Percentiles rank a stretch among this genome's conserved stretches.
These are phyloP conservation scores for Clitocybe nebularis DNA, from an alignment of 1,284 basidiomycete species.

Conservation along the genomic window DNA sequence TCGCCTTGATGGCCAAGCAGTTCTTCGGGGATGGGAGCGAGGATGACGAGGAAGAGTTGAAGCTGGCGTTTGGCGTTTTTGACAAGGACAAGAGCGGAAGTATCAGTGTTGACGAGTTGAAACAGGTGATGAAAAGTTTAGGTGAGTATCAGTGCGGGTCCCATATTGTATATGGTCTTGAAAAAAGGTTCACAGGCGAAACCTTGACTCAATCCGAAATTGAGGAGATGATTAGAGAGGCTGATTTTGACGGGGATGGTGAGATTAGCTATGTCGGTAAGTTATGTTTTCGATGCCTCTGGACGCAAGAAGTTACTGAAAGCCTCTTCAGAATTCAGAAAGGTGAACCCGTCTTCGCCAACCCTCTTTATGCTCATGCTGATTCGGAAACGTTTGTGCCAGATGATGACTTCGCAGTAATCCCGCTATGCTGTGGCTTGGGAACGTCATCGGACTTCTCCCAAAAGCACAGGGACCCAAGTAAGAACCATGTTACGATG, in stretches of 20 bases:
- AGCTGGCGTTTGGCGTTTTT: slow-evolving; percentile 70
- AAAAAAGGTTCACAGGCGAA: slow-evolving; percentile 58
- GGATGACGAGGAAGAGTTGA: slow-evolving; percentile 67
- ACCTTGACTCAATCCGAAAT: slow-evolving; percentile 90
- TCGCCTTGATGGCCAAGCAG: slow-evolving; percentile 77
- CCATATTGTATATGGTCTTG: neutral
- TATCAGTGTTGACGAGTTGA: slow-evolving; percentile 66
- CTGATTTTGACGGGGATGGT: slow-evolving; percentile 92
- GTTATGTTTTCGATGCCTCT: too few species aligned
- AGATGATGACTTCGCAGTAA: too few species aligned
- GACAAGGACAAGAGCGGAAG: slow-evolving; percentile 72
- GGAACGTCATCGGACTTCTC: too few species aligned
- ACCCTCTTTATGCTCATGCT: too few species aligned
- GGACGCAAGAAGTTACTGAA: too few species aligned
- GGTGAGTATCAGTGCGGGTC: slow-evolving; percentile 17
- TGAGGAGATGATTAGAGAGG: slow-evolving; percentile 97
- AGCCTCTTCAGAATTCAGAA: slow-evolving; percentile 14
- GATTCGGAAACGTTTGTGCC: too few species aligned
- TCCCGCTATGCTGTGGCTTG: too few species aligned
- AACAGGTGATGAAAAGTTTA: slow-evolving; percentile 25
- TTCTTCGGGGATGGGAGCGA: slow-evolving; percentile 94
- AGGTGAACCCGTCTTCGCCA: too few species aligned
- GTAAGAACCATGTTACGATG: too few species aligned
- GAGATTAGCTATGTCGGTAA: slow-evolving; percentile 81
- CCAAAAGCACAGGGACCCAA: too few species aligned